These are phyloP conservation scores for Lyophyllum atratum DNA, from an alignment of 768 basidiomycete genomes.

Conservation along the genomic window DNA sequence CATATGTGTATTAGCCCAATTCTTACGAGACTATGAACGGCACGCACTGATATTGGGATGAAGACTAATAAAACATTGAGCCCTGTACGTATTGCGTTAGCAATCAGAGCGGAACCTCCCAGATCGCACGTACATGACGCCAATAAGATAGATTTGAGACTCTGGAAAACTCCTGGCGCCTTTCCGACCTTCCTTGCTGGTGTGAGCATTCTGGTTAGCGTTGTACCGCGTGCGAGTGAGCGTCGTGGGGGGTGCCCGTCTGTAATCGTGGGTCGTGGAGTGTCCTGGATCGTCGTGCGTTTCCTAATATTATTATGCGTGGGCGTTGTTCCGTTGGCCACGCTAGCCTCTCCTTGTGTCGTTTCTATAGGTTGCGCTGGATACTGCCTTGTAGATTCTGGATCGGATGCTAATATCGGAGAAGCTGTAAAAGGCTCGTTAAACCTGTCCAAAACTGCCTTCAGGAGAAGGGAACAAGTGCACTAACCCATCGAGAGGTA, in stretches of 20 bases:
- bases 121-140: conserved; percentile 53
- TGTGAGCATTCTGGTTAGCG: conserved; percentile 27
- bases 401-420: conserved; percentile 6
- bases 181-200: conserved; percentile 42
- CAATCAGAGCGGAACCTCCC: background rate
- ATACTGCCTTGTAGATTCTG: background rate
- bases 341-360: background rate
- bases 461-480: background rate
- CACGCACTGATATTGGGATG: conserved; percentile 68
- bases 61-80: conserved; percentile 71
- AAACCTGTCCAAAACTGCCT: background rate
- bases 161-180: conserved; percentile 45
- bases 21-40: conserved; percentile 1
- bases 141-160: conserved; percentile 53
- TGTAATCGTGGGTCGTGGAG: background rate
- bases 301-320: conserved; percentile 7
- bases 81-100: conserved; percentile 39
- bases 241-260: background rate
- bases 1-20: background rate
- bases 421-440: background rate
- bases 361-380: background rate
- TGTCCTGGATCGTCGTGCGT: conserved; percentile 4
- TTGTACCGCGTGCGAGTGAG: conserved; percentile 19
- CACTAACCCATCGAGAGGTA: background rate
- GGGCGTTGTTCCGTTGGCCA: background rate